Base-by-base conservation (phyloP, 495 filamentous ascomycete genomes). In the Xylaria nigripes region DNA sequence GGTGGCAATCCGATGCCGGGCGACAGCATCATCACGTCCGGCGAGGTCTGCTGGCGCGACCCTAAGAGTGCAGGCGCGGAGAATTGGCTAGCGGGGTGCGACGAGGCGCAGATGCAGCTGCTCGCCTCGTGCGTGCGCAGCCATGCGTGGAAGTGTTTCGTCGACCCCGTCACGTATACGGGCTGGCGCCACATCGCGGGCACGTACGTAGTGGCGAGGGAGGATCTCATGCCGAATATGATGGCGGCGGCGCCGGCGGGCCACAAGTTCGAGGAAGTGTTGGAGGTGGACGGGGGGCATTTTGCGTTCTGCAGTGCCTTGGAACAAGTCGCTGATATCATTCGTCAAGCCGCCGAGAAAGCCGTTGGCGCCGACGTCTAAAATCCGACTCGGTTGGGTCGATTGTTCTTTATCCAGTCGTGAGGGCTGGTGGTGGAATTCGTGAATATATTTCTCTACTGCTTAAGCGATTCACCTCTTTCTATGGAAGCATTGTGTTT, bases 151-250 rank as follows among this genome's bases (percentile, higher is more conserved):
- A 8, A 22, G 38, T 56, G 53, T 13, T 56, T 56, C 46, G 10
- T 12, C 6, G 53, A 56, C 7, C 27, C 32, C n/a, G 6, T 22
- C 23, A 54, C 51, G 18, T 24, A 48, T 18, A 34, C 3, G 5
- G 51, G 51, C 38, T 54, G 51, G 51, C 29, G 51, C 6, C 21
- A 38, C 18, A 54, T 54, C 15, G 27, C 29, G 18, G 43, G 51
- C 9, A 50, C 34, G 0, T 50, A 50, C 19, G 32, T 41, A 5
- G 2, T 16, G 3, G 53, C 53, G 8, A 43, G 21, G 21, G 24
- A 27, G 13, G 53, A 56, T 8, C n/a, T 50, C 5, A 56, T 56
- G 53, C 46, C 36, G 9, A 40, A 56, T 27, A 44, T 49, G 45
- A 56, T 56, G 8, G 46, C 47, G 9, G 41, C 46, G 2, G 38